Conservation (phyloP, 2,329 filamentous ascomycete genomes). For the Phaeosphaeriaceae sp. region DNA sequence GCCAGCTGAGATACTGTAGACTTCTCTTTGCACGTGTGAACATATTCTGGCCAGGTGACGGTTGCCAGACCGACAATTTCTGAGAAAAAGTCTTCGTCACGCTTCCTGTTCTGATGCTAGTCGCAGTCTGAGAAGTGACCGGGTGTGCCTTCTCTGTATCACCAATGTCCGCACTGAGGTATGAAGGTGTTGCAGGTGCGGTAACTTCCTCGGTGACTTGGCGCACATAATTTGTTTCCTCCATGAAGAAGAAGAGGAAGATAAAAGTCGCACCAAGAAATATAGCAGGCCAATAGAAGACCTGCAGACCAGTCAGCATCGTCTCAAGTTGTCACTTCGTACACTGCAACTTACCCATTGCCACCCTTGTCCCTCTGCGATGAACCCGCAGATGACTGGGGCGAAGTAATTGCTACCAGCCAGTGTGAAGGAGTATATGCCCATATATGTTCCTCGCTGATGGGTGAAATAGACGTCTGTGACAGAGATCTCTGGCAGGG, state of each 20-base stretch:
- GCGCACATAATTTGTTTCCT: slow-evolving; percentile 65
- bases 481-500: slow-evolving; percentile 56
- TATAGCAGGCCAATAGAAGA: slow-evolving; percentile 56
- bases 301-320: background rate
- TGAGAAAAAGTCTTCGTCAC: slow-evolving; percentile 23
- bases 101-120: slow-evolving; percentile 12
- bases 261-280: slow-evolving; percentile 58
- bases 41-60: slow-evolving; percentile 21
- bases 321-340: background rate
- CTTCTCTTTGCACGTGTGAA: slow-evolving; percentile 28
- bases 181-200: slow-evolving; percentile 13
- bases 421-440: slow-evolving; percentile 41
- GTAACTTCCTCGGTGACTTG: slow-evolving; percentile 26
- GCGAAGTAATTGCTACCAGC: slow-evolving; percentile 47
- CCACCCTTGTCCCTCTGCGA: slow-evolving; percentile 46
- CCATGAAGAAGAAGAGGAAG: slow-evolving; percentile 65
- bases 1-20: slow-evolving; percentile 43
- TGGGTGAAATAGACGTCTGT: slow-evolving; percentile 51
- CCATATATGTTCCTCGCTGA: slow-evolving; percentile 41
- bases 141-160: slow-evolving; percentile 33
- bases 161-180: background rate
- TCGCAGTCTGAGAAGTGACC: slow-evolving; percentile 18
- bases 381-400: slow-evolving; percentile 46
- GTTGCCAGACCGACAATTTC: slow-evolving; percentile 33
- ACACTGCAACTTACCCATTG: slow-evolving; percentile 50